Evolutionary conservation across 805 yeast genomes (phyloP).

Genomic region (Diddensiella caesifluorescens): DNA sequence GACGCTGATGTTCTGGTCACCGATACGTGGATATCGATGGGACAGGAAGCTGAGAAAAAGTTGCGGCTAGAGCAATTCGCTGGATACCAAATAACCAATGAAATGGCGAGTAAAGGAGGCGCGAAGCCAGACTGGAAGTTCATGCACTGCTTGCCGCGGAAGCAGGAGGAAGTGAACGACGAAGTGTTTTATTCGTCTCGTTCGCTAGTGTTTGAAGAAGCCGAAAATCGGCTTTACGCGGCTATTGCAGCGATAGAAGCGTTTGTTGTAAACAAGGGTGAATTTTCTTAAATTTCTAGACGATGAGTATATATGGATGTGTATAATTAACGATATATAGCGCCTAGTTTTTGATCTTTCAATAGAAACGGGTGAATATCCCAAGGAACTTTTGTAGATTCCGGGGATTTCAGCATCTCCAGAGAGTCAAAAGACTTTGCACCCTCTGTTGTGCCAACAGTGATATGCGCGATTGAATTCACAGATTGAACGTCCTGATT

Average conservation of each 20-base stretch:
- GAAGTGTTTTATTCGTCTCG: slow-evolving; percentile 81
- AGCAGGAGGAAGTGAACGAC: slow-evolving; percentile 88
- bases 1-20: slow-evolving; percentile 83
- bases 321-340: slow-evolving; percentile 1
- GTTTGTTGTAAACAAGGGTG: slow-evolving; percentile 78
- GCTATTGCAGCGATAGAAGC: slow-evolving; percentile 92
- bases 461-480: slow-evolving; percentile 58
- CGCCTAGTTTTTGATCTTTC: slow-evolving; percentile 12
- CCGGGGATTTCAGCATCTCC: slow-evolving; percentile 24
- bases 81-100: slow-evolving; percentile 78
- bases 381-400: slow-evolving; percentile 13
- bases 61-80: slow-evolving; percentile 71
- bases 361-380: slow-evolving; percentile 19
- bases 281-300: slow-evolving; percentile 14
- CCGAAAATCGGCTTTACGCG: slow-evolving; percentile 92
- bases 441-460: slow-evolving; percentile 54
- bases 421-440: slow-evolving; percentile 54
- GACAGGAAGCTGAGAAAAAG: slow-evolving; percentile 78
- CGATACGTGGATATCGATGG: slow-evolving; percentile 98
- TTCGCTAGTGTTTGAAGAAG: slow-evolving; percentile 89
- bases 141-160: slow-evolving; percentile 98
- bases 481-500: slow-evolving; percentile 29
- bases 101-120: slow-evolving; percentile 53
- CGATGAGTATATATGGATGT: not conserved
- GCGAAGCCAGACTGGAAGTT: slow-evolving; percentile 71